Base-by-base conservation (phyloP, 768 basidiomycete genomes). In the Thelephora ganbajun region DNA sequence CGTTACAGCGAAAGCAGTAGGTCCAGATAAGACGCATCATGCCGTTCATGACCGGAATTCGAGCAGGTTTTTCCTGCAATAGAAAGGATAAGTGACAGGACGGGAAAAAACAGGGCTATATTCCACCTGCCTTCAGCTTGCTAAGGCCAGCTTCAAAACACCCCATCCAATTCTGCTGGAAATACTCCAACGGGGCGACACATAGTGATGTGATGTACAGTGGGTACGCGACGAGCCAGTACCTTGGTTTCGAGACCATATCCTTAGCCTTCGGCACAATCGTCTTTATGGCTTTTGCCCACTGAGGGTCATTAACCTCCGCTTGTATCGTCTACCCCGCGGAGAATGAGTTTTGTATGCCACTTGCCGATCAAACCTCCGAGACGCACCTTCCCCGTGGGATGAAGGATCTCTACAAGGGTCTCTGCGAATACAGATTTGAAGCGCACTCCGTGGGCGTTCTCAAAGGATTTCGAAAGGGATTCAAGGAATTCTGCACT, bases 291-390 rank as follows among this genome's bases (percentile, higher is more conserved):
- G 92, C 91, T 59, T 88, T 90, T 5, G 83, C 88, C 92, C 92
- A 97, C 54, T 85, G 73, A 0, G 92, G 92, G 61, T 93, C 84
- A 56, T 96, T 96, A 44, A 93, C 91, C 65, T 97, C 92, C 5
- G 89, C 92, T 65, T 92, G 90, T 0, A 89, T 93, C 35, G 84
- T 93, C 86, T 92, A 46, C 19, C 34, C 35, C 48, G 44, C 49
- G 43, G 57, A 48, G 16, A 22, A 14, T 41, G 14, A 41, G 39
- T 41, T 41, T 18, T n/a, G n/a, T n/a, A 5, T 6, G 34, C 13
- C 26, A 30, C 26, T 9, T 9, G 9, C 26, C 26, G 26, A 30
- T 30, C 26, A 30, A 30, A 30, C 26, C 26, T 30, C 26, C 13
- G 45, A 35, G 36, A 43, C 63, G 37, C 49, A 84, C 89, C 74